These are phyloP conservation scores for Apiospora sp. DNA, from an alignment of 2,329 filamentous ascomycete species.

Conservation along the genomic window DNA sequence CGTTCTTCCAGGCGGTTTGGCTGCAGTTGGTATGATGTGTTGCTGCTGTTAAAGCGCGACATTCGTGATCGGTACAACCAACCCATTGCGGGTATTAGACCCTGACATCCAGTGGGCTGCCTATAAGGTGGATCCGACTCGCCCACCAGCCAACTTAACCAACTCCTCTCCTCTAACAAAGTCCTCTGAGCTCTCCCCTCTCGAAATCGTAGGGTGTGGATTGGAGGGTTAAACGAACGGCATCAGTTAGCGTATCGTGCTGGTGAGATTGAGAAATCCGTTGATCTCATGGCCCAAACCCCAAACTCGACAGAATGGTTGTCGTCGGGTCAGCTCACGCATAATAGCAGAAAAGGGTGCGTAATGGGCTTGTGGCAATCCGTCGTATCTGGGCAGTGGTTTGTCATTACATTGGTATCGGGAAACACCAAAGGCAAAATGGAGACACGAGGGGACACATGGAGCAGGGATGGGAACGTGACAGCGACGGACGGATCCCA, in stretches of 20 bases:
- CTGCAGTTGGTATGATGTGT: slow-evolving; percentile 1
- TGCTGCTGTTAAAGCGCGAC: background rate
- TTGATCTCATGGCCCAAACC: background rate
- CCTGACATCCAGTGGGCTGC: slow-evolving; percentile 7
- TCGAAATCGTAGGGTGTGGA: background rate
- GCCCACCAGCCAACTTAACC: background rate
- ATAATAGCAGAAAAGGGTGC: slow-evolving; percentile 2
- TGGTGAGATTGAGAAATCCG: slow-evolving; percentile 2
- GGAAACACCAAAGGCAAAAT: slow-evolving; percentile 21
- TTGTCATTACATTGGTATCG: slow-evolving; percentile 17
- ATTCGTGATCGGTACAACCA: slow-evolving; percentile 21
- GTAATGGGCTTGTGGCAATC: background rate
- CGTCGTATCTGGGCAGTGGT: slow-evolving; percentile 1
- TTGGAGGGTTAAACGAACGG: slow-evolving; percentile 10
- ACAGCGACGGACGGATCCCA: slow-evolving; percentile 28
- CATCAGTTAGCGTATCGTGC: slow-evolving; percentile 11
- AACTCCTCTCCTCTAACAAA: background rate
- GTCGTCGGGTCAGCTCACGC: background rate
- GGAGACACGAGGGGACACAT: slow-evolving; percentile 22
- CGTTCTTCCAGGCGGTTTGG: background rate
- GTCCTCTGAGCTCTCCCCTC: slow-evolving; percentile 1
- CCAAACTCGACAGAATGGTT: background rate
- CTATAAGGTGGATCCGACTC: slow-evolving; percentile 13
- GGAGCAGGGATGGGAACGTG: slow-evolving; percentile 12
- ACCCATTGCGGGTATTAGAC: background rate